These are phyloP conservation scores for Acacia melanoxylon DNA, from an alignment of 306 rosid species.

Conservation along the genomic window DNA sequence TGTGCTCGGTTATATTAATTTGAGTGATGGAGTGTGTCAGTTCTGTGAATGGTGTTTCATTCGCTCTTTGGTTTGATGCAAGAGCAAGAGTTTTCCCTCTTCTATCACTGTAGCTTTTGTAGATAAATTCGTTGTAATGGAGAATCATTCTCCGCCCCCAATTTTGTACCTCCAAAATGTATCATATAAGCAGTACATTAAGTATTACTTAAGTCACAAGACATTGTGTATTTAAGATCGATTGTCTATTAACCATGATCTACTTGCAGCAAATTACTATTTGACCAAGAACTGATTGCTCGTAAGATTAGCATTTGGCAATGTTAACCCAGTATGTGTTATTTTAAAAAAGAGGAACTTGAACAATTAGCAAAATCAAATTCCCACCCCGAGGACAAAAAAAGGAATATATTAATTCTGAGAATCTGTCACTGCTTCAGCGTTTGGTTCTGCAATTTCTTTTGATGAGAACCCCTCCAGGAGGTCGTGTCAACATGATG, in stretches of 20 bases:
- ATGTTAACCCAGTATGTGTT: constrained; percentile 22
- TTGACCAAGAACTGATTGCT: constrained; percentile 18
- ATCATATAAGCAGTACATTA: constrained; percentile 2
- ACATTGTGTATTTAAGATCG: not conserved
- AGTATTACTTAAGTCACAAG: no score
- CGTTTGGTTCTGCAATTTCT: constrained; percentile 69
- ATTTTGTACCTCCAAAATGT: constrained; percentile 37
- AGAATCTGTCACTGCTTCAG: constrained; percentile 20
- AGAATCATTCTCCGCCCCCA: constrained; percentile 39
- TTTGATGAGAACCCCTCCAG: constrained; percentile 57
- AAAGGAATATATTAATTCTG: constrained; percentile 23
- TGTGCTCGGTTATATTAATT: constrained; percentile 7
- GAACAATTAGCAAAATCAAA: constrained; percentile 32
- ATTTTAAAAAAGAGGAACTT: constrained; percentile 28
- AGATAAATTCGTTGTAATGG: constrained; percentile 34
- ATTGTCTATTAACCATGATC: not conserved
- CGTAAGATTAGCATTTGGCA: constrained; percentile 13
- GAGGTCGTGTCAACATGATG: constrained; percentile 66
- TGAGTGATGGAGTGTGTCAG: constrained; percentile 5
- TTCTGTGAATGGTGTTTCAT: constrained; percentile 1
- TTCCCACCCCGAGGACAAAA: constrained; percentile 15
- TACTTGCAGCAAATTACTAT: constrained; percentile 21
- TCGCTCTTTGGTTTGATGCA: constrained; percentile 1
- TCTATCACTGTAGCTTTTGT: constrained; percentile 24
- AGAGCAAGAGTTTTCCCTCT: not conserved